phyloP scores from a whole-genome alignment of 2,329 filamentous ascomycete species.

The Neurospora crassa region DNA sequence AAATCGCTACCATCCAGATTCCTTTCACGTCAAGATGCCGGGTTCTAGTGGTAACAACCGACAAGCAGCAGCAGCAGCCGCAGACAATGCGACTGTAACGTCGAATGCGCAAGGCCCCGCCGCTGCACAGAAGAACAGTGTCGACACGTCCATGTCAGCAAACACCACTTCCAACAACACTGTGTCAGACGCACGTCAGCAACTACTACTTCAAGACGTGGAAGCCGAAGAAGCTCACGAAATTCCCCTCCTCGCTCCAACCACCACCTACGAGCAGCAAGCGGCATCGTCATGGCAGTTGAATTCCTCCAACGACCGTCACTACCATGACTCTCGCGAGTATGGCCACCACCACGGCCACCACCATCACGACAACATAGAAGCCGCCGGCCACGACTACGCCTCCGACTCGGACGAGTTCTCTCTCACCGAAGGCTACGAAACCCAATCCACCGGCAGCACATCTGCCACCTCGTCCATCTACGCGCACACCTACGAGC shows the following conservation, averaged over 20 bases:
- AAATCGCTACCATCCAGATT: background rate
- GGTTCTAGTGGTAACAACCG: background rate
- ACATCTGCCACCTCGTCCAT: slow-evolving; percentile 18
- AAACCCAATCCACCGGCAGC: slow-evolving; percentile 14
- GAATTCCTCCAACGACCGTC: no score
- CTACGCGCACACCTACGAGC: slow-evolving; percentile 19
- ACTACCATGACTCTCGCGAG: no score
- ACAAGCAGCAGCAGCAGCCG: background rate
- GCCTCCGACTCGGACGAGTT: slow-evolving; percentile 14
- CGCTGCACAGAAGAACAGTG: background rate
- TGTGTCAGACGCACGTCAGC: background rate
- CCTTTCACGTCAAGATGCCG: background rate
- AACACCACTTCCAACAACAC: background rate
- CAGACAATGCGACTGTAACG: background rate
- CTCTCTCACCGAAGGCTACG: slow-evolving; percentile 11
- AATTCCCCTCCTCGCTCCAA: background rate
- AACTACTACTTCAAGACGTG: background rate
- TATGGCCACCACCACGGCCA: background rate
- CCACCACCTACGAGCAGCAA: background rate
- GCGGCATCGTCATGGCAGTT: background rate
- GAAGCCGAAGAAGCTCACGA: background rate
- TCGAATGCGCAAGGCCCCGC: background rate
- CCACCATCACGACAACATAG: slow-evolving; percentile 5
- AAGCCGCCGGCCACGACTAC: slow-evolving; percentile 2
- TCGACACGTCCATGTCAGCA: background rate